Percentiles rank a stretch among this genome's conserved stretches.
These are phyloP conservation scores for Xerocomellus chrysenteron DNA, from an alignment of 768 basidiomycete species.

Conservation along the genomic window DNA sequence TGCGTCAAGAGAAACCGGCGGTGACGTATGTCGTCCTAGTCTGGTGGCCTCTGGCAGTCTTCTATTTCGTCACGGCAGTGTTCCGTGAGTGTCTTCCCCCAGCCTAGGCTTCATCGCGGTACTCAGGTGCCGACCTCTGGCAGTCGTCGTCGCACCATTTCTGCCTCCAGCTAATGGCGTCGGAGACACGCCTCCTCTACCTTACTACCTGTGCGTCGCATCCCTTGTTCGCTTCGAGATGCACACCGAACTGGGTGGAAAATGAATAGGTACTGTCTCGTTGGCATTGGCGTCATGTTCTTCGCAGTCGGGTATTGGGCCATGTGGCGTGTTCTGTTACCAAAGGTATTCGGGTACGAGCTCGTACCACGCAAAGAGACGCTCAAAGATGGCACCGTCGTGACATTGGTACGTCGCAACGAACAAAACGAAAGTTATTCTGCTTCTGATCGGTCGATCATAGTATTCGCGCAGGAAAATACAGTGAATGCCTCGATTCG, in stretches of 20 bases:
- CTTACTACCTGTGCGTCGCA: slow-evolving; percentile 48
- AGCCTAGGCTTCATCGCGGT: slow-evolving; percentile 5
- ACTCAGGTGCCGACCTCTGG: not conserved
- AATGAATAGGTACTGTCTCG: slow-evolving; percentile 46
- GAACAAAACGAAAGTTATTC: too few species aligned
- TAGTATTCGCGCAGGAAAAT: too few species aligned
- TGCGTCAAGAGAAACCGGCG: not conserved
- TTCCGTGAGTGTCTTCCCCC: slow-evolving; percentile 42
- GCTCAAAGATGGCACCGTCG: slow-evolving; percentile 52
- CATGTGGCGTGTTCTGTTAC: slow-evolving; percentile 49
- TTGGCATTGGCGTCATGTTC: slow-evolving; percentile 49
- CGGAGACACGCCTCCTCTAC: slow-evolving; percentile 60
- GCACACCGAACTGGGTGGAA: slow-evolving; percentile 29
- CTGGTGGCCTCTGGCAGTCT: slow-evolving; percentile 54
- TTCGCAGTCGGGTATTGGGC: slow-evolving; percentile 54
- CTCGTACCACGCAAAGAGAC: slow-evolving; percentile 49
- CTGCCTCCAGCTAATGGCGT: slow-evolving; percentile 50
- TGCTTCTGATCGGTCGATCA: too few species aligned
- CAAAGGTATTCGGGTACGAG: slow-evolving; percentile 47
- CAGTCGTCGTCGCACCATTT: slow-evolving; percentile 59
- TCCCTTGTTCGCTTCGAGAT: slow-evolving; percentile 14
- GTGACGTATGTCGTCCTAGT: slow-evolving; percentile 31
- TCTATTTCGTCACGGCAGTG: slow-evolving; percentile 50
- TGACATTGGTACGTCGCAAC: slow-evolving; percentile 40
- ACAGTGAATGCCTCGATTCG: too few species aligned